Evolutionary conservation across 768 basidiomycete genomes (phyloP), one percentile per base, ranked within the genome.

Genomic region (Tricholoma furcatifolium): DNA sequence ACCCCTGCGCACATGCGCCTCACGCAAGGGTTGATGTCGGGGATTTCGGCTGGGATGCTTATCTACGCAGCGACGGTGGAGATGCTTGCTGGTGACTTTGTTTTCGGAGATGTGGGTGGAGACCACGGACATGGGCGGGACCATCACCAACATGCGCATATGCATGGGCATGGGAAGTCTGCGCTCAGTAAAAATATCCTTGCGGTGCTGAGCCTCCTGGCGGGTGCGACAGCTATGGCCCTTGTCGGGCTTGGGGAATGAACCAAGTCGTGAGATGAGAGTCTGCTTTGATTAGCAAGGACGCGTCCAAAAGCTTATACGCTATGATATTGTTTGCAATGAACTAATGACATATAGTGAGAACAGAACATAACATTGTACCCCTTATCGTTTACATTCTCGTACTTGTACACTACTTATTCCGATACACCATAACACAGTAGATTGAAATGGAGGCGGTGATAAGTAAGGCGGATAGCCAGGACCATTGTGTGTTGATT

Each of bases 1-100:
- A 21, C 47, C 7, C 41, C 47, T 54, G 11, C 8, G 41, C 71
- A 72, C n/a, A 71, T 85, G 65, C 68, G 73, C 34, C 74, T 87
- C 14, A 75, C 76, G 1, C 84, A 88, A 63, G 90, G 90, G 18
- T 62, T 91, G 40, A 84, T 91, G 85, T 85, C 83, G 6, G 88
- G 87, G n/a, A 74, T 91, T 30, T 89, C 87, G 0, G 87, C 89
- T 0, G 89, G 90, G 3, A 84, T 92, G 85, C 78, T 93, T 44
- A 90, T 86, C 41, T 92, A 91, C 60, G 90, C 86, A 0, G 81
- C 86, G 10, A 88, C 84, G 9, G 88, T 92, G 6, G 91, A 92
- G 75, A 92, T 93, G 87, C 80, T 93, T 47, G 90, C 88, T 0
- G 90, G 82, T 2, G 90, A 93, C 66, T 91, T 92, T 58, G 87